phyloP scores from a whole-genome alignment of 345 rosid genomes.

The Bruguiera parviflora region DNA sequence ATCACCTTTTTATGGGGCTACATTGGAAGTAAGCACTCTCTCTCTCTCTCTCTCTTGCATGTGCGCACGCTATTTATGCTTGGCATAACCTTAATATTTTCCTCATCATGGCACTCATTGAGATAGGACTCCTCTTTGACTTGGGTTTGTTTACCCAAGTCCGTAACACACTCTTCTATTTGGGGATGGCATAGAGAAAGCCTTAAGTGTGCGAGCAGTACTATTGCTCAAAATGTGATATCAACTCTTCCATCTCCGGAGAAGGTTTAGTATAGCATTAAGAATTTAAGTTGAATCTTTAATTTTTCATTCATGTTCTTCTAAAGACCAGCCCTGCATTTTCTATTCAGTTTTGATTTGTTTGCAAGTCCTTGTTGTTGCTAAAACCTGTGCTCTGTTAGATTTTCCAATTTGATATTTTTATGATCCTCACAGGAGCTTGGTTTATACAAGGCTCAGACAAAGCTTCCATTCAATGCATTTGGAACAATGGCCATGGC shows the following conservation, averaged over 20 bases:
- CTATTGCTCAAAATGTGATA: not conserved
- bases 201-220: not conserved
- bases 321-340: not conserved
- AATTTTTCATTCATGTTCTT: not conserved
- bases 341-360: too few species aligned
- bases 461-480: conserved; percentile 94
- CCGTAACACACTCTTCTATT: not conserved
- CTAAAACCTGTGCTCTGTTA: not conserved
- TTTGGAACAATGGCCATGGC: conserved; percentile 99
- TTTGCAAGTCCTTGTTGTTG: not conserved
- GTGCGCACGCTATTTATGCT: not conserved
- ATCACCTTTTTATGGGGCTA: conserved; percentile 70
- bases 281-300: not conserved
- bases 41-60: not conserved
- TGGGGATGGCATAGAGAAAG: too few species aligned
- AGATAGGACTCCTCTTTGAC: too few species aligned
- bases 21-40: conserved; percentile 61
- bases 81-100: too few species aligned
- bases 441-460: conserved; percentile 97
- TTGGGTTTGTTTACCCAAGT: too few species aligned
- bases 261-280: not conserved
- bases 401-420: not conserved
- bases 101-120: too few species aligned
- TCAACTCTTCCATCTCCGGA: not conserved
- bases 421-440: conserved; percentile 55